phyloP scores from a whole-genome alignment of 2,329 filamentous ascomycete genomes.

The Botrytis hyacinthi region DNA sequence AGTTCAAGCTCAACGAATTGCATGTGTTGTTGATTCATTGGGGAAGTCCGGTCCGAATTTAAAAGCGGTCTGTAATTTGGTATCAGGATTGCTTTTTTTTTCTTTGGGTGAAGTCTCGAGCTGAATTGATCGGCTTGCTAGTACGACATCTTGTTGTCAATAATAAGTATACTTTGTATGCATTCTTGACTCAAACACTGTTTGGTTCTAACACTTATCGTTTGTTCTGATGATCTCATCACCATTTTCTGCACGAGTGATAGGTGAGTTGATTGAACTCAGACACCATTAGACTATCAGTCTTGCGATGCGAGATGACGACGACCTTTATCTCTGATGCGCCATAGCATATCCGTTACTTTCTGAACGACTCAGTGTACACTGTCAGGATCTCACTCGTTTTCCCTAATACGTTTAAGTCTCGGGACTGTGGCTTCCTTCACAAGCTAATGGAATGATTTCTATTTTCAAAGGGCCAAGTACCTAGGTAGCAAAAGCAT shows the following conservation, averaged over 20 bases:
- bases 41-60: constrained; percentile 2
- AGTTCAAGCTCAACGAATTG: constrained; percentile 20
- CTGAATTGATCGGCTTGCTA: constrained; percentile 3
- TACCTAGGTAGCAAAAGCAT: background rate
- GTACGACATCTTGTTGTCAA: background rate
- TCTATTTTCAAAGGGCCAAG: background rate
- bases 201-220: background rate
- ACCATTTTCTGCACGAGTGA: background rate
- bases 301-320: background rate
- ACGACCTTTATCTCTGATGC: background rate
- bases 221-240: background rate
- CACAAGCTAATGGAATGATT: background rate
- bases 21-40: constrained; percentile 9
- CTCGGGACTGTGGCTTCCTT: background rate
- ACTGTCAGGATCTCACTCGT: background rate
- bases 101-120: background rate
- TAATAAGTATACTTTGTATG: background rate
- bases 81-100: background rate
- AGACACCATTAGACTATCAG: background rate
- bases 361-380: background rate
- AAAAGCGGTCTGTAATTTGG: background rate
- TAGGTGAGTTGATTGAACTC: background rate
- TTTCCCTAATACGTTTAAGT: background rate
- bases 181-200: background rate
- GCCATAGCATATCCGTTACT: background rate